Evolutionary conservation across 1,284 basidiomycete genomes (phyloP), one percentile per base, ranked within the genome.

Genomic region (Sanghuangporus sanghuang): DNA sequence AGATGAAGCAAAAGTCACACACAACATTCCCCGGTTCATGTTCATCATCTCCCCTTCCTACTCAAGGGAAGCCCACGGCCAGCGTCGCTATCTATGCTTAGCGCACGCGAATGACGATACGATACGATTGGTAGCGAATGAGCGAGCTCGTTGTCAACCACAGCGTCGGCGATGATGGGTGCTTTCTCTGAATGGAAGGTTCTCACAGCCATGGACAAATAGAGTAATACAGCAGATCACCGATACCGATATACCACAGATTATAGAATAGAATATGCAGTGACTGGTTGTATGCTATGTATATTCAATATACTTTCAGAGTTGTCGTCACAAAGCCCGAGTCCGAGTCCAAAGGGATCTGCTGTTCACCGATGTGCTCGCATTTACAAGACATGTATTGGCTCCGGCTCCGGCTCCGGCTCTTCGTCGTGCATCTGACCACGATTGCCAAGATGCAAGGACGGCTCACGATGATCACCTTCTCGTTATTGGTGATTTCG

Each of bases 1-100:
- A 32, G 14, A 36, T 48, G 23, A 35, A 59, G 36, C 40, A 53
- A 40, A 23, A 35, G 32, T 38, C 53, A 62, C 60, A 53, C 60
- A 62, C 60, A 62, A 53, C 53, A 62, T 62, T 38, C 50, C 40
- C 39, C 27, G 38, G 53, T 55, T 55, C 35, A 55, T 38, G 53
- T 55, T 55, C 53, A 49, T 59, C 46, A 27, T 21, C 3, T 27
- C n/a, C 59, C 38, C 32, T 8, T 35, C 44, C 2, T 16, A 9
- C n/a, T n/a, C 38, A 32, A 38, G 40, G 38, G 14, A 44, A 40
- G 59, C 40, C 46, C 36, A 18, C 32, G 16, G 36, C 21, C n/a
- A n/a, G 16, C 23, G 27, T 32, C 27, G 27, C 27, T 38, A 36
- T n/a, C 11, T 16, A 1, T 3, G 57, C 40, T 38, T 12, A 21